A percentile compares a stretch with the other conserved stretches of the same genome.
phyloP scores from a whole-genome alignment of 495 filamentous ascomycete genomes.

The Zalerion maritima region DNA sequence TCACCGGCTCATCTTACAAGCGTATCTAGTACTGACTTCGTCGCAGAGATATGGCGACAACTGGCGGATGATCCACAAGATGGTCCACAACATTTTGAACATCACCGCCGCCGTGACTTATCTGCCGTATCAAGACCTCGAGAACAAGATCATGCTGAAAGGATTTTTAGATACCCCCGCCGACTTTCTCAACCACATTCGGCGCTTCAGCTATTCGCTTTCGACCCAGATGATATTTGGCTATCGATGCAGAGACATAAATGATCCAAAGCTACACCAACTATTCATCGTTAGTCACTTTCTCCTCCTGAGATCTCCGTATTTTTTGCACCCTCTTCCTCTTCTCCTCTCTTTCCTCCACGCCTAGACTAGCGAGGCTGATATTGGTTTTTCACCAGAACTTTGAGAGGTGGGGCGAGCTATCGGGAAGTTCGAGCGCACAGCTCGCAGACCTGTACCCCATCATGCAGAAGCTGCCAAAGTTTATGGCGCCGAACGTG shows the following conservation, averaged over 20 bases:
- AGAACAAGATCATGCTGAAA: constrained; percentile 15
- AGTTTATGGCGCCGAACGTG: constrained; percentile 20
- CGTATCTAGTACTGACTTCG: constrained; percentile 4
- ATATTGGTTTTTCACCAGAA: no score
- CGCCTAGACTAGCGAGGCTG: no score
- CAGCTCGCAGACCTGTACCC: constrained; percentile 34
- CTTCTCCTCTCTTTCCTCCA: no score
- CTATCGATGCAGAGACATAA: no score
- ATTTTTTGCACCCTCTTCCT: no score
- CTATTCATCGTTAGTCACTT: no score
- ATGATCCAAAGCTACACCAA: no score
- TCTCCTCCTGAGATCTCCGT: no score
- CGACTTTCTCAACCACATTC: constrained; percentile 19
- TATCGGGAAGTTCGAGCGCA: constrained; percentile 25
- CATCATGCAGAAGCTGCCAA: constrained; percentile 23
- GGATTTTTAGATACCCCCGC: constrained; percentile 10
- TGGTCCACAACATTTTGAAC: constrained; percentile 16
- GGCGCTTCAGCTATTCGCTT: constrained; percentile 22
- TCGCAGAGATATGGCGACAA: constrained; percentile 6
- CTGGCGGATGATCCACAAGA: constrained; percentile 11
- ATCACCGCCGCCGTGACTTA: constrained; percentile 9
- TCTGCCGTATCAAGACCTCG: constrained; percentile 19
- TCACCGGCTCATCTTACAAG: not conserved
- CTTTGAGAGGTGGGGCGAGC: constrained; percentile 32
- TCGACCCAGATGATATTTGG: no score